Evolutionary conservation across 371 early-diverging fungal genomes (phyloP), one percentile per base, ranked within the genome.

Genomic region (Rhizomucor miehei): DNA sequence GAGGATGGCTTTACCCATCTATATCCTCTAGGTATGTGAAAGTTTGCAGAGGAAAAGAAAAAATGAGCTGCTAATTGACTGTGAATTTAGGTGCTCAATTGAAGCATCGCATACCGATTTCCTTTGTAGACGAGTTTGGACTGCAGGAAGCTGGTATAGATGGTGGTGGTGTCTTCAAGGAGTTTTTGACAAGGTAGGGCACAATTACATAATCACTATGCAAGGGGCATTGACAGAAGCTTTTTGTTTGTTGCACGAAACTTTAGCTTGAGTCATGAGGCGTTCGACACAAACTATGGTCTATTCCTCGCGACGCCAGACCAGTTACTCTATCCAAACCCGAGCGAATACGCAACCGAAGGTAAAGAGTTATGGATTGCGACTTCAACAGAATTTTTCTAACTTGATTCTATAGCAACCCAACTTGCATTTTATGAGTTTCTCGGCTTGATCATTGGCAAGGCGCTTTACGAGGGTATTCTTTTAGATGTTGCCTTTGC

Each of bases 381-480:
- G 13, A 11, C 11, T 39, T 46, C 39, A 58, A 47, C 21, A 24
- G 20, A 23, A 39, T 38, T 23, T 11, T 40, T 34, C 25, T 24
- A 37, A 40, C 38, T 50, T 1, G n/a, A 4, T 36, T 23, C 9
- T 57, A 29, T 57, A 71, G 81, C 79, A 8, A 54, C 66, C 21
- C 87, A 88, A 51, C 67, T 94, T 39, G 75, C 80, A 10, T 82
- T 86, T 38, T 89, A 88, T 63, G 84, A 87, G 52, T 98, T 96
- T 54, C 61, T 97, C 9, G 98, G 98, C 1, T 79, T 92, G 1
- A 89, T 98, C 44, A 79, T 98, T 24, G 96, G 94, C 51, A 97
- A 97, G 69, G 97, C 96, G 0, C 68, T 98, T 20, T 94, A 93
- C 53, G 95, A 97, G 65, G 93, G 93, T 20, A 88, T 96, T 21